Evolutionary conservation across 2,329 filamentous ascomycete species (phyloP).

Genomic region (Neodidymelliopsis sp.): DNA sequence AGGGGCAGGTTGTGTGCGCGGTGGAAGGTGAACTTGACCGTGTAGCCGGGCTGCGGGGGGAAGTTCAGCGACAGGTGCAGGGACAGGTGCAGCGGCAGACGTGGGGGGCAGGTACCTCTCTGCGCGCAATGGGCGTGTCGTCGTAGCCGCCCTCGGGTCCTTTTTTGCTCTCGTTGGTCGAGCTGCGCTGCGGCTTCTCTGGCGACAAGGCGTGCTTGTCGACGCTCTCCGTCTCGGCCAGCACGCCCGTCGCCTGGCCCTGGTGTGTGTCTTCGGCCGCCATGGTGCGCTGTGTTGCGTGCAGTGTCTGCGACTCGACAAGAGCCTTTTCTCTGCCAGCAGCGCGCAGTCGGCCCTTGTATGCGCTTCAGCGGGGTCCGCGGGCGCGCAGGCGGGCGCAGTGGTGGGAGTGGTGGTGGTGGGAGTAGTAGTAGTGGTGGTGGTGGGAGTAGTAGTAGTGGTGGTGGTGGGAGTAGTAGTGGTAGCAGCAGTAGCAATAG

Average conservation of each 20-base stretch:
- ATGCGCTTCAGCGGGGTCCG: not conserved
- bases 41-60: conserved; percentile 77
- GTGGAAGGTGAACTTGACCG: conserved; percentile 84
- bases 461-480: not conserved
- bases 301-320: not conserved
- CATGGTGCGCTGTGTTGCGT: conserved; percentile 18
- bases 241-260: conserved; percentile 11
- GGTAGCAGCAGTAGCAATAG: not conserved
- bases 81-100: conserved; percentile 10
- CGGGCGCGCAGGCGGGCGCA: conserved; percentile 3
- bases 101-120: conserved; percentile 8
- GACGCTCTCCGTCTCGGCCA: conserved; percentile 16
- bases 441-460: too few relatives aligned
- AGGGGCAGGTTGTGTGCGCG: conserved; percentile 81
- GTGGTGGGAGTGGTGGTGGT: not conserved
- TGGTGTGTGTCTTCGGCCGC: conserved; percentile 13
- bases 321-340: conserved; percentile 7
- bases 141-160: conserved; percentile 80
- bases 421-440: not conserved
- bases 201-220: conserved; percentile 9
- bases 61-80: conserved; percentile 47
- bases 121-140: conserved; percentile 74
- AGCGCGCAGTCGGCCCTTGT: not conserved
- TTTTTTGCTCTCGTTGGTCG: conserved; percentile 39
- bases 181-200: conserved; percentile 37